Evolutionary conservation across 169 alveolate genomes (phyloP).

Genomic region (Plasmodium fragile): DNA sequence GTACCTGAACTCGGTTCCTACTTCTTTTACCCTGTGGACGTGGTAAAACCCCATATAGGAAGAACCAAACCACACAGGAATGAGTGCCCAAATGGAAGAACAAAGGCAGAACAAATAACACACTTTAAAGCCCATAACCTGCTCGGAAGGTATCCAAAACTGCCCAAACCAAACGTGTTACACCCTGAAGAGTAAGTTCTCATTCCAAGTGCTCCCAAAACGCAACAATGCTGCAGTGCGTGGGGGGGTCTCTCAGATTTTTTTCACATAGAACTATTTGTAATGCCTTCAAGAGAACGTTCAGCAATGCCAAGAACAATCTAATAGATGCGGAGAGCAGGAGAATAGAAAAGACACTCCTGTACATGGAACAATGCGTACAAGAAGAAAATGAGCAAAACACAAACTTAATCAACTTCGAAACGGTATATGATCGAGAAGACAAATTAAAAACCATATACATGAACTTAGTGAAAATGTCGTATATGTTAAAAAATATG

Average conservation of each 20-base stretch:
- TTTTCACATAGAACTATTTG: neutral
- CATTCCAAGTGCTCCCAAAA: neutral
- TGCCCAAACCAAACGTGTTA: neutral
- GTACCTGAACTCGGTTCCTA: neutral
- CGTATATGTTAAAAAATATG: slow-evolving; percentile 54
- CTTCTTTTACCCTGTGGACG: neutral
- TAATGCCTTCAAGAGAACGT: neutral
- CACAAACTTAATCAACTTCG: slow-evolving; percentile 8
- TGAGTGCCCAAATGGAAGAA: neutral
- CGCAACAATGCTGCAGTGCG: neutral
- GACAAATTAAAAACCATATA: neutral
- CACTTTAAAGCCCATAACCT: neutral
- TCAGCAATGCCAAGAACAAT: neutral
- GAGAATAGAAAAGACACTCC: slow-evolving; percentile 5
- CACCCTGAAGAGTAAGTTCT: neutral
- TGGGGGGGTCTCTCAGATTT: neutral
- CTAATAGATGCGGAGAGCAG: slow-evolving; percentile 11
- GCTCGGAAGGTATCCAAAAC: neutral
- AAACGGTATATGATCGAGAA: neutral
- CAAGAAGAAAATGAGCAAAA: slow-evolving; percentile 26
- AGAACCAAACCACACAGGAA: neutral
- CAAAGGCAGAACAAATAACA: neutral
- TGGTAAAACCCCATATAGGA: neutral
- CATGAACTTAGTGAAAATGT: slow-evolving; percentile 25
- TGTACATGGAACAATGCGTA: slow-evolving; percentile 51